Conservation (phyloP, 768 basidiomycete genomes). For the Phaeotremella fagi region DNA sequence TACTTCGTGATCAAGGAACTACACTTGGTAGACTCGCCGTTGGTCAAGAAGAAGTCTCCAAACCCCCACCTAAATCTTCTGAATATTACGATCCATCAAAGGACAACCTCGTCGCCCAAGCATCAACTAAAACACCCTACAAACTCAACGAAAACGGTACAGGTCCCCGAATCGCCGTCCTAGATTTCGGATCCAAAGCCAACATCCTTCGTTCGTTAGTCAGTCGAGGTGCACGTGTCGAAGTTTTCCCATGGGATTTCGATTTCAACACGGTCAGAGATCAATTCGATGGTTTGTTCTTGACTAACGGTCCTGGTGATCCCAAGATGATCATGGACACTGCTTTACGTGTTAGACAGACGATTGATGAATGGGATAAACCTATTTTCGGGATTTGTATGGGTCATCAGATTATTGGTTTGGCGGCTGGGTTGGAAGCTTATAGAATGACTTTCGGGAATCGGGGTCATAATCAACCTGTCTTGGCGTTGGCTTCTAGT, state of each 20-base stretch:
- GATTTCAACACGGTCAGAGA: conserved; percentile 91
- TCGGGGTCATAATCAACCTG: conserved; percentile 97
- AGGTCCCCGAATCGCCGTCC: conserved; percentile 84
- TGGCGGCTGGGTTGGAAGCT: conserved; percentile 93
- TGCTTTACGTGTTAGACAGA: conserved; percentile 70
- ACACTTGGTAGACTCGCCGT: conserved; percentile 87
- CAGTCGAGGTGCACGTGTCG: conserved; percentile 83
- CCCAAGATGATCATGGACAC: conserved; percentile 84
- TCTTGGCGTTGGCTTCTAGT: conserved; percentile 85
- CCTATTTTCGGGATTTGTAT: conserved; percentile 98
- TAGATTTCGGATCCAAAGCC: conserved; percentile 96
- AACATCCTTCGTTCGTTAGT: conserved; percentile 93
- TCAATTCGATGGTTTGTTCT: conserved; percentile 87
- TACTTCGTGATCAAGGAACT: conserved; percentile 94
- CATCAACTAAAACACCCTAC: conserved; percentile 79
- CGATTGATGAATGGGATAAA: conserved; percentile 80
- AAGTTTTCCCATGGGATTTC: conserved; percentile 95
- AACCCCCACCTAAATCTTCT: conserved; percentile 58
- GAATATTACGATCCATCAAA: conserved; percentile 89
- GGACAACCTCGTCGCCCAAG: conserved; percentile 91
- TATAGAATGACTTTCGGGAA: conserved; percentile 99
- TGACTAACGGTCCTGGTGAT: conserved; percentile 95
- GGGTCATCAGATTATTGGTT: conserved; percentile 97
- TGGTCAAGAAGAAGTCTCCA: conserved; percentile 60
- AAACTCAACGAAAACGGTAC: conserved; percentile 72